Evolutionary conservation across 1,284 basidiomycete genomes (phyloP), one percentile per base, ranked within the genome.

Genomic region (Ustilago esculenta): DNA sequence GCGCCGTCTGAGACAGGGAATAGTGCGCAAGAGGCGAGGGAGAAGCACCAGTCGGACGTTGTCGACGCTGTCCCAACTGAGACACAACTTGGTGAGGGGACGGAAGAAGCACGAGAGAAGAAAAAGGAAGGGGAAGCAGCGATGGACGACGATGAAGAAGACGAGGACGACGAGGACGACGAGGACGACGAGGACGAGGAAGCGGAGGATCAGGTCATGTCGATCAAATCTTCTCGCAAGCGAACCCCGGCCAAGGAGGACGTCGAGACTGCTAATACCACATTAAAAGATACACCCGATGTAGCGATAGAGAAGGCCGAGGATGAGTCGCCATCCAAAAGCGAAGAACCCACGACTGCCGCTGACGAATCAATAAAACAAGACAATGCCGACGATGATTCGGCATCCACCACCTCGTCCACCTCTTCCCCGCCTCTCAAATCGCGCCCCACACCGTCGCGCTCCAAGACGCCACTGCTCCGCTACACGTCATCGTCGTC

Each of bases 121-220:
- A n/a, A 4, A 18, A 23, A 15, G 29, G 49, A 49, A 24, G 41
- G 40, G 5, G 55, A 40, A 12, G 15, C 29, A 20, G 40, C 46
- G 30, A 60, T 49, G 40, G 61, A 52, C 9, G 39, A 49, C 17
- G 55, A 58, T 20, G 24, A 20, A 18, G 42, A 45, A 29, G 29
- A 21, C n/a, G n/a, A n/a, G n/a, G n/a, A n/a, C n/a, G n/a, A n/a
- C n/a, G n/a, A n/a, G 15, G 35, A 40, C 12, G 44, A 42, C 5
- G 53, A 51, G 17, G 37, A 34, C 7, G 39, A 42, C n/a, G 63
- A 60, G 2, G 58, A 61, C 12, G 67, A 64, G 6, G 53, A 59
- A 23, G 58, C 48, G 8, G 53, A 51, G 21, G 65, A 71, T 11
- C 50, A 55, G 30, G 51, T 65, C 25, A 57, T 64, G 20, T 43